phyloP scores from a whole-genome alignment of 2,329 filamentous ascomycete species.

The Diaporthe sp. region DNA sequence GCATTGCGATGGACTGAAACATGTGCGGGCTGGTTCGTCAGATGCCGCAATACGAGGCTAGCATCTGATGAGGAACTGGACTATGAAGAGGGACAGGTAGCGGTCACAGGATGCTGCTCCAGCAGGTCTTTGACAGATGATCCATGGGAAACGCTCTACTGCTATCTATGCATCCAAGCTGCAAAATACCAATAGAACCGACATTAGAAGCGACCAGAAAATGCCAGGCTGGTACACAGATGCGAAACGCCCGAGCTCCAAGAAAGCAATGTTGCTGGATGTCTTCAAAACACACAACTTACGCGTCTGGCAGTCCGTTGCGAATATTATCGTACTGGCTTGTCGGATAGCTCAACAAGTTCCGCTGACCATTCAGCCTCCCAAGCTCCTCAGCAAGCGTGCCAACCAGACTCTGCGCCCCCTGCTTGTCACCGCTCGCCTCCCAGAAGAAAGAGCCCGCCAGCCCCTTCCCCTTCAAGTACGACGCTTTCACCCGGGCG shows the following conservation, averaged over 20 bases:
- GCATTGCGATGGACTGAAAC: neutral
- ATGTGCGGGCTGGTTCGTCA: neutral
- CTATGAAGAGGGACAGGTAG: neutral
- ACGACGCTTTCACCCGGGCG: slow-evolving; percentile 73
- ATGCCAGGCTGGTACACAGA: neutral
- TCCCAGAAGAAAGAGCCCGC: slow-evolving; percentile 92
- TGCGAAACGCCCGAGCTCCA: slow-evolving; percentile 10
- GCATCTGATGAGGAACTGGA: neutral
- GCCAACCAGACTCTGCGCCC: slow-evolving; percentile 69
- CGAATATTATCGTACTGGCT: slow-evolving; percentile 73
- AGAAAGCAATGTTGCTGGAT: neutral
- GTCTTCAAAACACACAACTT: neutral
- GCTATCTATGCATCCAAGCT: neutral
- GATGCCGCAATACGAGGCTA: neutral
- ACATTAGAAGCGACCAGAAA: neutral
- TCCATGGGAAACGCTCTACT: neutral
- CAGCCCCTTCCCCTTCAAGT: slow-evolving; percentile 71
- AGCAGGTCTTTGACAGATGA: neutral
- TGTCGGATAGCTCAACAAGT: slow-evolving; percentile 68
- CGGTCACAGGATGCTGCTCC: neutral
- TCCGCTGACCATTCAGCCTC: slow-evolving; percentile 63
- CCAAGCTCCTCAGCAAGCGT: slow-evolving; percentile 63
- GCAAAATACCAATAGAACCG: neutral
- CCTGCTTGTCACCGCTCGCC: slow-evolving; percentile 74
- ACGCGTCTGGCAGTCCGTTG: slow-evolving; percentile 45